These are phyloP conservation scores for Trapa bicornis DNA, from an alignment of 345 rosid genomes.

Conservation along the genomic window DNA sequence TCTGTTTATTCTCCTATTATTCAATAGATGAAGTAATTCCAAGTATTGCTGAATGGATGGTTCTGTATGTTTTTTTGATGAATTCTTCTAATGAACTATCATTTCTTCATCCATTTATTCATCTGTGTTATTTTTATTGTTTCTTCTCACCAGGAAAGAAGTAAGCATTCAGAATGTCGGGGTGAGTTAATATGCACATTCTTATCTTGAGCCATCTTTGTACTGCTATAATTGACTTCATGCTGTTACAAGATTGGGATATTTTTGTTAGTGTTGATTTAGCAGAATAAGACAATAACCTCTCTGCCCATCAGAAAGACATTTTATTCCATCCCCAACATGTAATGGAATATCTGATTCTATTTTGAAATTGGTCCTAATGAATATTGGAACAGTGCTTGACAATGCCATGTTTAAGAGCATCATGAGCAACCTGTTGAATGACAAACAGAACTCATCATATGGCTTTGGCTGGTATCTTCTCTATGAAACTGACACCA, in stretches of 20 bases:
- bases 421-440: no score
- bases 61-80: background rate
- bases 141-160: constrained; percentile 6
- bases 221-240: no score
- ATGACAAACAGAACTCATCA: background rate
- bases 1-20: background rate
- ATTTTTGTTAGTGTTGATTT: no score
- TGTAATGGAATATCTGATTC: no score
- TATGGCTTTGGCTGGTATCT: background rate
- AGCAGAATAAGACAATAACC: no score
- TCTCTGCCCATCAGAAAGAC: no score
- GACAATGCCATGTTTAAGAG: no score
- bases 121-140: background rate
- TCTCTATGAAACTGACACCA: background rate
- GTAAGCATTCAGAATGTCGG: constrained; percentile 7
- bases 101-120: background rate
- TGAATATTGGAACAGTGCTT: no score
- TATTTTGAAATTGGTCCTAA: no score
- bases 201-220: background rate
- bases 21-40: background rate
- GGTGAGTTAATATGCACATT: background rate
- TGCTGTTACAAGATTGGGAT: no score
- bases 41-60: no score
- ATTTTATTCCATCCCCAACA: no score
- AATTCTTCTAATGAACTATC: background rate